Conservation (phyloP, 345 rosid genomes). For the Acer campestre region DNA sequence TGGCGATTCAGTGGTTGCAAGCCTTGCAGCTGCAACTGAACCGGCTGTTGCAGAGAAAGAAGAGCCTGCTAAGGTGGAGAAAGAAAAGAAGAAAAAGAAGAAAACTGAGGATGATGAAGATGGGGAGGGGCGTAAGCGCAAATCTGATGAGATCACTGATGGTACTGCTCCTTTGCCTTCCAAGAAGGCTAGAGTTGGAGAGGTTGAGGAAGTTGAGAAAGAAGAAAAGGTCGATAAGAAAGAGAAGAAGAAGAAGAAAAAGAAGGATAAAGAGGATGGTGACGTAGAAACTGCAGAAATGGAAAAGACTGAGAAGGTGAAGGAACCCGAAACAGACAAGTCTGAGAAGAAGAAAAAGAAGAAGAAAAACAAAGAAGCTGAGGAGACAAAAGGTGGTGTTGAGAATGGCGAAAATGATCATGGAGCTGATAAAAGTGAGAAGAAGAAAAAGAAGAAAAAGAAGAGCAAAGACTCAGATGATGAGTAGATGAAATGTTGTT, state of each 20-base stretch:
- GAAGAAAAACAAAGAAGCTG: constrained; percentile 63
- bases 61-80: constrained; percentile 27
- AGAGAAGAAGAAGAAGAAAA: constrained; percentile 57
- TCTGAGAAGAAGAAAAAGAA: constrained; percentile 73
- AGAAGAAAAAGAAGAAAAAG: constrained; percentile 73
- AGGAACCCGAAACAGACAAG: constrained; percentile 47
- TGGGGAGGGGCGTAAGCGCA: constrained; percentile 56
- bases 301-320: constrained; percentile 46
- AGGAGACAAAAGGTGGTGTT: constrained; percentile 32
- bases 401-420: constrained; percentile 43
- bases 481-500: constrained; percentile 6
- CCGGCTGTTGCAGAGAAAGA: constrained; percentile 30
- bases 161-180: constrained; percentile 46
- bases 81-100: constrained; percentile 39
- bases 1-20: constrained; percentile 72
- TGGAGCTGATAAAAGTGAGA: constrained; percentile 57
- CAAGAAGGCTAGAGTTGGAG: constrained; percentile 60
- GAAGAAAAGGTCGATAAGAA: constrained; percentile 44
- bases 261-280: constrained; percentile 48
- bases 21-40: constrained; percentile 63
- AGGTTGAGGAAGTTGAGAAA: constrained; percentile 26
- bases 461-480: constrained; percentile 49
- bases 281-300: constrained; percentile 29
- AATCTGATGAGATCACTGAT: constrained; percentile 44
- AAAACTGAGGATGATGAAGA: constrained; percentile 34